Conservation (phyloP, 2,329 filamentous ascomycete genomes). For the Colletotrichum lini region DNA sequence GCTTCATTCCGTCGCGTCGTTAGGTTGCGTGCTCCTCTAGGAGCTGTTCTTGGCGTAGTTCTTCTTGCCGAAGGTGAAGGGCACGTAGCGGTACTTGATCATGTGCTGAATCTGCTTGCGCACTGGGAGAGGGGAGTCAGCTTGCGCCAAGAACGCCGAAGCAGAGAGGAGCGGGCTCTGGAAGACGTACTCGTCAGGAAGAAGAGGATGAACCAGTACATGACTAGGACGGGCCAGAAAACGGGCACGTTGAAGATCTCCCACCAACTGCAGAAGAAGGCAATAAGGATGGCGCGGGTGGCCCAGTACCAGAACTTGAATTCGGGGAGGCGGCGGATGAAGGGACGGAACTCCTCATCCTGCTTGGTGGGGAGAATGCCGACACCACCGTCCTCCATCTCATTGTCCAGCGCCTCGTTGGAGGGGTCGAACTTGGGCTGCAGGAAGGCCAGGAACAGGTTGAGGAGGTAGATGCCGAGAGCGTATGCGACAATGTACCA, state of each 20-base stretch:
- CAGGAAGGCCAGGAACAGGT: slow-evolving; percentile 98
- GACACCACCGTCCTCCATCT: slow-evolving; percentile 92
- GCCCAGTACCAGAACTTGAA: slow-evolving; percentile 99
- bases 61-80: slow-evolving; percentile 92
- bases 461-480: slow-evolving; percentile 97
- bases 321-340: slow-evolving; percentile 94
- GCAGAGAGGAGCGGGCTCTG: slow-evolving; percentile 16
- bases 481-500: slow-evolving; percentile 99
- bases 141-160: slow-evolving; percentile 8
- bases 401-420: slow-evolving; percentile 89
- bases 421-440: slow-evolving; percentile 99
- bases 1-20: slow-evolving; percentile 27
- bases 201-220: slow-evolving; percentile 99
- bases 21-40: slow-evolving; percentile 42
- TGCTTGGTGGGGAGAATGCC: slow-evolving; percentile 91
- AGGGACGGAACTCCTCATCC: slow-evolving; percentile 97
- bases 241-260: slow-evolving; percentile 96
- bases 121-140: slow-evolving; percentile 70
- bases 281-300: slow-evolving; percentile 86
- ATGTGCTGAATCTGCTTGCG: slow-evolving; percentile 99
- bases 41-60: slow-evolving; percentile 79
- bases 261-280: slow-evolving; percentile 93
- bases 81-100: slow-evolving; percentile 99
- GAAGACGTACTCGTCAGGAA: slow-evolving; percentile 86
- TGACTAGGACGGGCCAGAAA: slow-evolving; percentile 98